Percentiles rank a stretch among this genome's conserved stretches.
Conservation (phyloP, 495 filamentous ascomycete genomes). For the Annulohypoxylon moriforme region DNA sequence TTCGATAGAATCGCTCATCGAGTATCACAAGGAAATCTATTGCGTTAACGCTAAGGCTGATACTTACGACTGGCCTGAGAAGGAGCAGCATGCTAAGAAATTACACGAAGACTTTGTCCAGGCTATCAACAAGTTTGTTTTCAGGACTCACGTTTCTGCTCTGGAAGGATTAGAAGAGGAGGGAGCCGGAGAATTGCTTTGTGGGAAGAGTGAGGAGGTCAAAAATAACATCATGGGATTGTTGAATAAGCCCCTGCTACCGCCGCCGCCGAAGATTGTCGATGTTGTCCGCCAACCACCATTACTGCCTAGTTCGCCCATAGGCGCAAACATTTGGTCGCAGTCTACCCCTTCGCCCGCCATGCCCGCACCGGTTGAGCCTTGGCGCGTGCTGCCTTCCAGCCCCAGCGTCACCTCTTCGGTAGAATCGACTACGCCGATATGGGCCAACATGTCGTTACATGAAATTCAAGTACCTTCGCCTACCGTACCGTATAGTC, state of each 20-base stretch:
- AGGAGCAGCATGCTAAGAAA: constrained; percentile 95
- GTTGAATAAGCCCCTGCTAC: constrained; percentile 89
- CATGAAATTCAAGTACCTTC: constrained; percentile 74
- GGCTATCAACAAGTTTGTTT: constrained; percentile 97
- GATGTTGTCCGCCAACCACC: constrained; percentile 89
- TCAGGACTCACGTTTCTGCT: constrained; percentile 86
- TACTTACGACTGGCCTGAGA: constrained; percentile 97
- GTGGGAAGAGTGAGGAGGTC: constrained; percentile 92
- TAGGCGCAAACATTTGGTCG: constrained; percentile 83
- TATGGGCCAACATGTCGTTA: constrained; percentile 85
- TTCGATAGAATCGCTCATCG: constrained; percentile 92
- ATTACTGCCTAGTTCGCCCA: constrained; percentile 87
- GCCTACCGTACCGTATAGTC: constrained; percentile 82
- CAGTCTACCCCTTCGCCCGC: constrained; percentile 63
- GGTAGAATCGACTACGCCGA: constrained; percentile 73
- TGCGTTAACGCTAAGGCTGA: constrained; percentile 88
- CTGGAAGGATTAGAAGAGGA: constrained; percentile 98
- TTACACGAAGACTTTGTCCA: constrained; percentile 98
- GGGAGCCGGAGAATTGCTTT: constrained; percentile 91
- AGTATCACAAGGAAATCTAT: constrained; percentile 97
- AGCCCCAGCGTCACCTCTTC: constrained; percentile 79
- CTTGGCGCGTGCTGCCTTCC: constrained; percentile 94
- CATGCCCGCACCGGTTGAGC: constrained; percentile 78
- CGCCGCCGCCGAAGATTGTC: constrained; percentile 85
- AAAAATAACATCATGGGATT: constrained; percentile 87